These are phyloP conservation scores for Vicia faba DNA, from an alignment of 306 rosid species.

Conservation along the genomic window DNA sequence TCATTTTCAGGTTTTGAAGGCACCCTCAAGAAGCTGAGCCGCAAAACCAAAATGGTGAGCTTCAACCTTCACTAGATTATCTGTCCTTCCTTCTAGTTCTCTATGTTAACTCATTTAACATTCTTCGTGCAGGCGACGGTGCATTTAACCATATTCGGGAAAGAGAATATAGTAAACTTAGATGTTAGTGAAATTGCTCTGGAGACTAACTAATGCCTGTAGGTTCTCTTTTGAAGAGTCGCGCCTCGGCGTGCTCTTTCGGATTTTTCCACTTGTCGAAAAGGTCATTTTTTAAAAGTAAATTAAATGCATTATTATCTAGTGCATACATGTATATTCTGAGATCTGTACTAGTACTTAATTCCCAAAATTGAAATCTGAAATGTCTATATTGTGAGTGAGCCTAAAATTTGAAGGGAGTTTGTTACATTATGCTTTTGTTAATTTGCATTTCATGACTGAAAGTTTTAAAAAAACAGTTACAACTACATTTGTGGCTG, in stretches of 20 bases:
- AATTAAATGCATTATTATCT: constrained; percentile 18
- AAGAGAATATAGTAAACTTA: constrained; percentile 76
- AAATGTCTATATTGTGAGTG: background rate
- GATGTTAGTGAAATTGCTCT: constrained; percentile 62
- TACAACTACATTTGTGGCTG: background rate
- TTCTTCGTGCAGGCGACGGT: constrained; percentile 84
- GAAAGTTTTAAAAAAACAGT: background rate
- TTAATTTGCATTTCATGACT: background rate
- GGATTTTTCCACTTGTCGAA: constrained; percentile 11
- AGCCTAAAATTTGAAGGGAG: constrained; percentile 22
- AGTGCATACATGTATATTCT: constrained; percentile 15
- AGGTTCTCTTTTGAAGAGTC: constrained; percentile 23
- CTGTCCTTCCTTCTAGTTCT: background rate
- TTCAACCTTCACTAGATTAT: constrained; percentile 22
- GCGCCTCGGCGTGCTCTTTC: background rate
- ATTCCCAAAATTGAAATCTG: constrained; percentile 19
- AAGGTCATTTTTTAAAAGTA: background rate
- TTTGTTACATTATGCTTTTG: background rate
- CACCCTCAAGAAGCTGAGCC: constrained; percentile 77
- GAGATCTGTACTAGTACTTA: constrained; percentile 16
- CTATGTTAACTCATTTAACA: constrained; percentile 22
- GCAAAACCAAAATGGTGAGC: constrained; percentile 68
- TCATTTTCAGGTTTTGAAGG: constrained; percentile 75
- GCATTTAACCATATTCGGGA: constrained; percentile 77
- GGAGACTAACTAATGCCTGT: constrained; percentile 46